These are phyloP conservation scores for Thielaviopsis ethacetica DNA, from an alignment of 2,329 filamentous ascomycete species.

Conservation along the genomic window DNA sequence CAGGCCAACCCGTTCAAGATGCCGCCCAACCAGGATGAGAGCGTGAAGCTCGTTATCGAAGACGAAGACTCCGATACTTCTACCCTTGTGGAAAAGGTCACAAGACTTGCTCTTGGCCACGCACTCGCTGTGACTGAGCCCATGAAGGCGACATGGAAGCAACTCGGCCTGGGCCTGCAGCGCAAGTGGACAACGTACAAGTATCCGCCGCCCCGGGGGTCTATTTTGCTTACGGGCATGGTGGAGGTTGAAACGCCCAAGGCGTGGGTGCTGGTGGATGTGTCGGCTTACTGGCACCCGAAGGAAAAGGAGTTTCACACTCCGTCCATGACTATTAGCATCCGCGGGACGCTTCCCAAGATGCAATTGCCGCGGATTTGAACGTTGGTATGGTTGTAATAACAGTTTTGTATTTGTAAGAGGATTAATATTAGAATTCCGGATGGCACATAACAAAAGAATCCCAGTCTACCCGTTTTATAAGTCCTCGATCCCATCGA, in stretches of 20 bases:
- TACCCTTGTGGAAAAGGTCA: conserved; percentile 10
- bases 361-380: conserved; percentile 7
- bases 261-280: conserved; percentile 27
- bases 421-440: background rate
- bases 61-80: conserved; percentile 4
- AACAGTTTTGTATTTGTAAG: background rate
- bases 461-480: background rate
- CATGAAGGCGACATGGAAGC: conserved; percentile 11
- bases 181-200: conserved; percentile 23
- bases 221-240: conserved; percentile 28
- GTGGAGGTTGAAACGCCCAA: conserved; percentile 27
- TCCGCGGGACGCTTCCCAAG: conserved; percentile 13
- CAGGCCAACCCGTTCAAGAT: conserved; percentile 3
- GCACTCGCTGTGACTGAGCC: conserved; percentile 13
- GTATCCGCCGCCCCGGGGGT: conserved; percentile 27
- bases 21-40: background rate
- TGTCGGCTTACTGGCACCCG: conserved; percentile 32
- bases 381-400: conserved; percentile 4
- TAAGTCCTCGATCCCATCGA: background rate
- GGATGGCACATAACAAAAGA: background rate
- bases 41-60: conserved; percentile 5
- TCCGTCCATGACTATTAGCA: conserved; percentile 2
- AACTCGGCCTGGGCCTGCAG: conserved; percentile 12
- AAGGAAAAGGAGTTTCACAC: conserved; percentile 24
- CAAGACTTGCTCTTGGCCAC: conserved; percentile 12